Evolutionary conservation across 768 basidiomycete genomes (phyloP), one percentile per base, ranked within the genome.

Genomic region (Guyanaporus albipodus): DNA sequence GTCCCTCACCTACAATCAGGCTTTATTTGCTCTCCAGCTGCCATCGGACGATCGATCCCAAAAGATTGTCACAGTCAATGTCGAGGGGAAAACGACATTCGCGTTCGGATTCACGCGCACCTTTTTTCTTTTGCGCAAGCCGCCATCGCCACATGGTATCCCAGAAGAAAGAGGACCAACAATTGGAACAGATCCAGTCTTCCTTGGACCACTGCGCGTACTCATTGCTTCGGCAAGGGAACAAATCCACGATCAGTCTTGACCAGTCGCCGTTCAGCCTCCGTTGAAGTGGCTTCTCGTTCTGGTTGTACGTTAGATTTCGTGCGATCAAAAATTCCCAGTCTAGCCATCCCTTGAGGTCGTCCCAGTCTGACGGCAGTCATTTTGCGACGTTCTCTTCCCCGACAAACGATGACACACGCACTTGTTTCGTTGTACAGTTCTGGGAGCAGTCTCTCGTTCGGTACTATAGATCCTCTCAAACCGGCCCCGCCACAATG

Each of bases 61-160:
- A 14, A n/a, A n/a, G 6, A n/a, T n/a, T n/a, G n/a, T n/a, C 14
- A 14, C 11, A 28, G 28, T 29, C 28, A 29, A 29, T 29, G 11
- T 29, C 2, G 11, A n/a, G 28, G 15, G 28, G 11, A 29, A 29
- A 0, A 11, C 28, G 6, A 1, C 1, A 7, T 6, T n/a, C n/a
- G n/a, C 28, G 15, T 27, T 15, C 0, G 23, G 10, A 31, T n/a
- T n/a, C 11, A 21, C 7, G 12, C 37, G 2, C 42, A 49, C 50
- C 23, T 3, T 1, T 26, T 10, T 9, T 22, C 40, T 39, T 50
- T 14, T 44, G 23, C 10, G 0, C 11, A 9, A 44, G 48, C 14
- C 36, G 32, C 38, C 38, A 52, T 18, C 32, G 48, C 42, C 32
- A 50, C 4, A 40, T 7, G 33, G 48, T 50, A 26, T 52, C 38